Percentiles rank a stretch among this genome's conserved stretches.
Conservation (phyloP, 768 basidiomycete species). For the Amanita rimosa region DNA sequence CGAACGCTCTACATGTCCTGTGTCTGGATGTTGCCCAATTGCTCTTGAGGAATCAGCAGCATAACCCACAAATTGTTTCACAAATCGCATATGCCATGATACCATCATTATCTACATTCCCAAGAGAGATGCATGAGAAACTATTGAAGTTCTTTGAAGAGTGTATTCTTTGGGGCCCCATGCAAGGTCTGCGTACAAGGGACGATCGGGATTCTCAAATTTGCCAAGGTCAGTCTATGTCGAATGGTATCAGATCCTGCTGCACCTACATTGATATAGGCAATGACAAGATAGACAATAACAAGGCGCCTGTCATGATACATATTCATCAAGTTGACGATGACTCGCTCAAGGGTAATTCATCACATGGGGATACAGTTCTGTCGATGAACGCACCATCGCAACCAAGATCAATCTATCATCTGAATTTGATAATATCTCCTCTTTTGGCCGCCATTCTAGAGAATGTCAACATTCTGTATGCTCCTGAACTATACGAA, state of each 20-base stretch:
- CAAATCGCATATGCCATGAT: constrained; percentile 59
- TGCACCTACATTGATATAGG: not conserved
- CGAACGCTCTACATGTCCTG: constrained; percentile 64
- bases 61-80: constrained; percentile 39
- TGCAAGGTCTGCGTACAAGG: constrained; percentile 32
- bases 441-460: constrained; percentile 54
- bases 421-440: constrained; percentile 48
- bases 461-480: constrained; percentile 36
- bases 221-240: not conserved
- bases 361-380: constrained; percentile 12
- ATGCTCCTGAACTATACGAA: not conserved
- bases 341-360: constrained; percentile 18
- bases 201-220: not conserved
- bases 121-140: constrained; percentile 45
- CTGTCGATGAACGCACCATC: constrained; percentile 44
- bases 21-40: constrained; percentile 63
- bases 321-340: constrained; percentile 42
- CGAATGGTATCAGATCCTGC: not conserved
- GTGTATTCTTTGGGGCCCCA: constrained; percentile 39
- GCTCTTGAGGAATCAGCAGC: constrained; percentile 43
- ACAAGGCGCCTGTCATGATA: constrained; percentile 41
- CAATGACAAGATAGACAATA: constrained; percentile 5
- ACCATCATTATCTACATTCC: constrained; percentile 67
- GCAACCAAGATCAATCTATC: constrained; percentile 44
- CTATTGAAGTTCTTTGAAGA: constrained; percentile 63